phyloP scores from a whole-genome alignment of 768 basidiomycete species.

The Leccinellum rugosiceps region DNA sequence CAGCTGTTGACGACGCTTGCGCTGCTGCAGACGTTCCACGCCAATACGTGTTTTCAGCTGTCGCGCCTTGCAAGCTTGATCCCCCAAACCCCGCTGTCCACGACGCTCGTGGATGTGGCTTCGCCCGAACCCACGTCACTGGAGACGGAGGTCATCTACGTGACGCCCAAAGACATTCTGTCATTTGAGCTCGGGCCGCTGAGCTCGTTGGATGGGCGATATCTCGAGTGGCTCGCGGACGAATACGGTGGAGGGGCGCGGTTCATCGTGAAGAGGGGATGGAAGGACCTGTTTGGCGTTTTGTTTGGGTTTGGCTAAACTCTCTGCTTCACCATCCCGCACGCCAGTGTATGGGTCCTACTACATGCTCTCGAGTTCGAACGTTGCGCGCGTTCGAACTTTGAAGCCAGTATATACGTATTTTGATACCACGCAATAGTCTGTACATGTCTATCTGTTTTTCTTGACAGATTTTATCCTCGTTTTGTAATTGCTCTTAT shows the following conservation, averaged over 20 bases:
- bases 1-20: constrained; percentile 49
- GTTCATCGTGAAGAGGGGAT: constrained; percentile 42
- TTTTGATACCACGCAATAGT: constrained; percentile 1
- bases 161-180: constrained; percentile 62
- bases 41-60: constrained; percentile 58
- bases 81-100: constrained; percentile 1
- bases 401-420: background rate
- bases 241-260: constrained; percentile 53
- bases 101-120: background rate
- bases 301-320: constrained; percentile 41
- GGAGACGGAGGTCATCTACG: constrained; percentile 34
- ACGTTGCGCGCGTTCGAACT: background rate
- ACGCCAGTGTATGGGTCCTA: background rate
- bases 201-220: constrained; percentile 66
- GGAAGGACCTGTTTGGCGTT: constrained; percentile 45
- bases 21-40: constrained; percentile 66
- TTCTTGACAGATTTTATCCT: background rate
- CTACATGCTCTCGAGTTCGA: background rate
- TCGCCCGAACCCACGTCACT: background rate
- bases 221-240: constrained; percentile 72
- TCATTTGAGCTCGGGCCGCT: constrained; percentile 73
- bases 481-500: background rate
- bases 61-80: constrained; percentile 38
- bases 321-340: background rate
- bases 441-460: background rate